phyloP scores from a whole-genome alignment of 805 yeast genomes.

The Teunomyces tritomae region DNA sequence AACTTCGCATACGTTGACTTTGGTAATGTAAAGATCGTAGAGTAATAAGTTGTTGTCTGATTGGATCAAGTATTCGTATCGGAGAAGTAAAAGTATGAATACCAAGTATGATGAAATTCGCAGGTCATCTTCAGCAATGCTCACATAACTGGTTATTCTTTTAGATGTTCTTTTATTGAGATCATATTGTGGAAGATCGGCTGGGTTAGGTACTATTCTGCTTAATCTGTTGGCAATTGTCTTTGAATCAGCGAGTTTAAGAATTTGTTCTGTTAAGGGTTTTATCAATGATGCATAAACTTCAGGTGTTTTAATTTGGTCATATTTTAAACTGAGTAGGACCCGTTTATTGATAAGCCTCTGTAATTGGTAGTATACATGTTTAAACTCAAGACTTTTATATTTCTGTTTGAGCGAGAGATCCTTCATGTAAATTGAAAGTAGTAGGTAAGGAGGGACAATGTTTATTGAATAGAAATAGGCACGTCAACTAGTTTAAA shows the following conservation, averaged over 20 bases:
- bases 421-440: neutral
- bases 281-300: slow-evolving; percentile 44
- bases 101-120: slow-evolving; percentile 24
- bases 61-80: slow-evolving; percentile 40
- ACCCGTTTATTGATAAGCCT: slow-evolving; percentile 42
- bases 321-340: slow-evolving; percentile 45
- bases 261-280: slow-evolving; percentile 42
- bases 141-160: slow-evolving; percentile 7
- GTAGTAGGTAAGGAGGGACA: too few relatives aligned
- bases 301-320: slow-evolving; percentile 52
- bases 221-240: slow-evolving; percentile 32
- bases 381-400: slow-evolving; percentile 34
- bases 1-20: slow-evolving; percentile 52
- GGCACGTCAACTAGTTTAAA: neutral
- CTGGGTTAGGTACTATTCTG: slow-evolving; percentile 20
- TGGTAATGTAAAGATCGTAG: slow-evolving; percentile 39
- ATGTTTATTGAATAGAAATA: too few relatives aligned
- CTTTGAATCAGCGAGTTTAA: slow-evolving; percentile 38
- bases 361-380: slow-evolving; percentile 39
- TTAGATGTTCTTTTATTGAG: slow-evolving; percentile 12
- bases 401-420: slow-evolving; percentile 14
- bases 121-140: slow-evolving; percentile 12
- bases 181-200: slow-evolving; percentile 19
- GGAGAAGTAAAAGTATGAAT: slow-evolving; percentile 31
- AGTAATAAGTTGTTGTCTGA: slow-evolving; percentile 36